These are phyloP conservation scores for Antrodiella citrinella DNA, from an alignment of 768 basidiomycete genomes.

Conservation along the genomic window DNA sequence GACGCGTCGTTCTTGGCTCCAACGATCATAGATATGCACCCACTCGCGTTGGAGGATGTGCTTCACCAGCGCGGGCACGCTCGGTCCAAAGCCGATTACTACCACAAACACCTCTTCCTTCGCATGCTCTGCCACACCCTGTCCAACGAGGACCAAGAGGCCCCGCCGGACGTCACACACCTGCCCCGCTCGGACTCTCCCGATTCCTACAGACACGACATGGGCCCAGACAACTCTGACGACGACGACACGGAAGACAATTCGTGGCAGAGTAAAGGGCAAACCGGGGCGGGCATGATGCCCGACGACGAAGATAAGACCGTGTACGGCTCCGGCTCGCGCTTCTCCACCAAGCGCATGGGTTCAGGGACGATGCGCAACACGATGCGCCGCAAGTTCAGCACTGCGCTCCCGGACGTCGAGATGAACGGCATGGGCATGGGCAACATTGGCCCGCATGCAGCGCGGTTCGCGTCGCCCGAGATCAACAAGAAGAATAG, in stretches of 20 bases:
- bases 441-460: not conserved
- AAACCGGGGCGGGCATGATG: constrained; percentile 2
- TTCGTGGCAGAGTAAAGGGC: constrained; percentile 7
- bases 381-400: constrained; percentile 5
- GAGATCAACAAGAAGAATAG: not conserved
- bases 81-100: constrained; percentile 68
- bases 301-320: constrained; percentile 25
- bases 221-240: constrained; percentile 16
- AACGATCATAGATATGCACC: constrained; percentile 46
- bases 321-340: constrained; percentile 18
- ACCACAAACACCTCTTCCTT: constrained; percentile 60
- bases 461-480: not conserved
- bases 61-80: constrained; percentile 46
- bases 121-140: constrained; percentile 61
- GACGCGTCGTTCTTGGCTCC: not conserved
- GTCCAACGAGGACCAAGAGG: constrained; percentile 11
- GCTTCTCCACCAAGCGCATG: constrained; percentile 19
- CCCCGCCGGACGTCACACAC: constrained; percentile 16
- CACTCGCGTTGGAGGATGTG: constrained; percentile 64
- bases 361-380: constrained; percentile 9
- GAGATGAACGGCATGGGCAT: not conserved
- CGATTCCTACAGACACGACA: constrained; percentile 12
- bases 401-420: not conserved
- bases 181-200: constrained; percentile 30
- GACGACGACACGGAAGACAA: constrained; percentile 24